These are phyloP conservation scores for Trichosporon coremiiforme DNA, from an alignment of 1,284 basidiomycete species.

Conservation along the genomic window DNA sequence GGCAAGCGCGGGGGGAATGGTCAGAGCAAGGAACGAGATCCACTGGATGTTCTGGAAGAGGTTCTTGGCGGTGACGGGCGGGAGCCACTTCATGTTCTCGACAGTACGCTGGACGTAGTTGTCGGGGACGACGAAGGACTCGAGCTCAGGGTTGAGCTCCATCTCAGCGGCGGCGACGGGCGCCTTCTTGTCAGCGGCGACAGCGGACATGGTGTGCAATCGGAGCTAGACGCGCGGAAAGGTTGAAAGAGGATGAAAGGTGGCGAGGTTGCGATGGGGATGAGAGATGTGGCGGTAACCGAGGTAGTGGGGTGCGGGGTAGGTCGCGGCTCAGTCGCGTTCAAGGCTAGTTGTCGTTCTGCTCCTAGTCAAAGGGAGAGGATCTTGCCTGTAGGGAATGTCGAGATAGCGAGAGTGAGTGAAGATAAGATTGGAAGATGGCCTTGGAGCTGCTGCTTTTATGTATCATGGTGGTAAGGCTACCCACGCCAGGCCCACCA, in stretches of 20 bases:
- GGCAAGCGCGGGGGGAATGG: conserved; percentile 70
- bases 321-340: conserved; percentile 11
- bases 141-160: conserved; percentile 28
- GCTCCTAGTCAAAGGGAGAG: conserved; percentile 11
- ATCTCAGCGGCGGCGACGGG: not conserved
- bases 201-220: conserved; percentile 5
- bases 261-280: conserved; percentile 15
- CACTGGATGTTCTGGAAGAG: conserved; percentile 73
- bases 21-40: conserved; percentile 72
- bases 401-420: conserved; percentile 14
- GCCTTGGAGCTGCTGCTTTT: not conserved
- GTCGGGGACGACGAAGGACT: conserved; percentile 68
- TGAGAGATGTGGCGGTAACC: conserved; percentile 4
- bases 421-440: not conserved
- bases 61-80: conserved; percentile 73
- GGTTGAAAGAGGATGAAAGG: not conserved
- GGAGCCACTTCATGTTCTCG: conserved; percentile 69
- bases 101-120: conserved; percentile 87
- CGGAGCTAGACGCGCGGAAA: conserved; percentile 1
- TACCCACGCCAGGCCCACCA: conserved; percentile 17
- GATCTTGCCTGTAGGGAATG: conserved; percentile 5
- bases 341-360: conserved; percentile 5
- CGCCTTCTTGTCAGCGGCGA: conserved; percentile 14
- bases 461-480: conserved; percentile 12
- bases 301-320: not conserved